Evolutionary conservation across 2,329 filamentous ascomycete species (phyloP).

Genomic region (Fusarium clavum): DNA sequence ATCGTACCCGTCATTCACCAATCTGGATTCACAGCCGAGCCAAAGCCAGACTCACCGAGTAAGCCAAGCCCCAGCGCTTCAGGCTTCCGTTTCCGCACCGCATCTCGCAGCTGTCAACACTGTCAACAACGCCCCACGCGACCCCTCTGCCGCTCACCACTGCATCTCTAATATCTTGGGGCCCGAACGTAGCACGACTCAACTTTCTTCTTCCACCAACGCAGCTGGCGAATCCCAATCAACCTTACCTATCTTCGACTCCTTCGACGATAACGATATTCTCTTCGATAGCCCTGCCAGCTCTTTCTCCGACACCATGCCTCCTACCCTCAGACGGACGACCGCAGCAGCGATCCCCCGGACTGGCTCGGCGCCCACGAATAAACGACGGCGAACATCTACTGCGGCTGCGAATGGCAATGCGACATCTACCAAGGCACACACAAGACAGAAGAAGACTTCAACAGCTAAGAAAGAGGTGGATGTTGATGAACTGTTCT

Average conservation of each 20-base stretch:
- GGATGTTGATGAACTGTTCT: constrained; percentile 48
- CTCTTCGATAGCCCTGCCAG: constrained; percentile 43
- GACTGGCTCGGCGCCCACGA: constrained; percentile 20
- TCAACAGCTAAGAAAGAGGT: constrained; percentile 23
- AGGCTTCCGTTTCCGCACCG: constrained; percentile 36
- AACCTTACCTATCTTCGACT: constrained; percentile 46
- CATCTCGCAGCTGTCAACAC: constrained; percentile 27
- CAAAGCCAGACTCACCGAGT: constrained; percentile 17
- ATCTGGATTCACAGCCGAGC: constrained; percentile 25
- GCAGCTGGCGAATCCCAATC: constrained; percentile 43
- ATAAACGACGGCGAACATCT: constrained; percentile 47
- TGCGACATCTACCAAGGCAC: constrained; percentile 3
- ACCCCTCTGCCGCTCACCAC: constrained; percentile 35
- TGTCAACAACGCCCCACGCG: constrained; percentile 35
- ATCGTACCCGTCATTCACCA: constrained; percentile 49
- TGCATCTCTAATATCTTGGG: constrained; percentile 30
- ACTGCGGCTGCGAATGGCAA: constrained; percentile 21
- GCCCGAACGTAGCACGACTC: constrained; percentile 39
- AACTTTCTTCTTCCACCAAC: constrained; percentile 39
- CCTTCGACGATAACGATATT: constrained; percentile 45
- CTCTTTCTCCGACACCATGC: constrained; percentile 50
- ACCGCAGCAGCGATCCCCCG: constrained; percentile 30
- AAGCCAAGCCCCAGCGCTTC: constrained; percentile 24
- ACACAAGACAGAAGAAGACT: constrained; percentile 20
- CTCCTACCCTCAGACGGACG: constrained; percentile 37